phyloP scores from a whole-genome alignment of 163 green algal genomes.

The Scenedesmus sp. region DNA sequence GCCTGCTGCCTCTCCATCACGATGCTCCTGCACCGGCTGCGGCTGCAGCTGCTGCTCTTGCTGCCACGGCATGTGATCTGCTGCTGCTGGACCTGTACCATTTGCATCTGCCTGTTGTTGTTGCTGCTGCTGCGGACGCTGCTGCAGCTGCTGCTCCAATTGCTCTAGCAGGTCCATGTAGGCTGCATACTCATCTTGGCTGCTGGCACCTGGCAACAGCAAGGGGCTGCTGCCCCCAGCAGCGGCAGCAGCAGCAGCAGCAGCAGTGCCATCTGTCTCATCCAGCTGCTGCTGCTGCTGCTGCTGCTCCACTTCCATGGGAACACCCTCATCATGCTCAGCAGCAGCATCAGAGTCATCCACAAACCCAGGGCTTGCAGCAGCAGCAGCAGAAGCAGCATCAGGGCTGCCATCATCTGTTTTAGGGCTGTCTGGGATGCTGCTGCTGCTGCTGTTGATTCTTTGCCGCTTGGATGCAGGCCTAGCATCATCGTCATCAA shows the following conservation, averaged over 20 bases:
- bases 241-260: constrained; percentile 35
- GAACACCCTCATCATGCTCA: neutral
- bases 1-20: neutral
- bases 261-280: constrained; percentile 30
- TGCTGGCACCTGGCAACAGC: neutral
- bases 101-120: neutral
- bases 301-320: constrained; percentile 25
- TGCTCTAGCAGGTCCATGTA: constrained; percentile 41
- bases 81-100: constrained; percentile 2
- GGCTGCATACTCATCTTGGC: constrained; percentile 5
- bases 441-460: constrained; percentile 16
- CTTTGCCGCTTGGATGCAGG: neutral
- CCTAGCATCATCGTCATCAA: neutral
- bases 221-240: neutral
- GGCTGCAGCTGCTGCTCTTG: neutral
- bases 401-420: neutral
- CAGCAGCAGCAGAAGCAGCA: constrained; percentile 27
- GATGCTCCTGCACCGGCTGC: constrained; percentile 9
- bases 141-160: constrained; percentile 38
- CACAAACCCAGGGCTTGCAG: neutral
- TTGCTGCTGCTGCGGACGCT: constrained; percentile 33
- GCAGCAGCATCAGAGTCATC: neutral
- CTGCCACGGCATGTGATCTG: neutral
- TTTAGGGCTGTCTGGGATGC: neutral
- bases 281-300: constrained; percentile 24